A percentile compares a stretch with the other conserved stretches of the same genome.
These are phyloP conservation scores for Leccinum uliginosum DNA, from an alignment of 768 basidiomycete species.

Conservation along the genomic window DNA sequence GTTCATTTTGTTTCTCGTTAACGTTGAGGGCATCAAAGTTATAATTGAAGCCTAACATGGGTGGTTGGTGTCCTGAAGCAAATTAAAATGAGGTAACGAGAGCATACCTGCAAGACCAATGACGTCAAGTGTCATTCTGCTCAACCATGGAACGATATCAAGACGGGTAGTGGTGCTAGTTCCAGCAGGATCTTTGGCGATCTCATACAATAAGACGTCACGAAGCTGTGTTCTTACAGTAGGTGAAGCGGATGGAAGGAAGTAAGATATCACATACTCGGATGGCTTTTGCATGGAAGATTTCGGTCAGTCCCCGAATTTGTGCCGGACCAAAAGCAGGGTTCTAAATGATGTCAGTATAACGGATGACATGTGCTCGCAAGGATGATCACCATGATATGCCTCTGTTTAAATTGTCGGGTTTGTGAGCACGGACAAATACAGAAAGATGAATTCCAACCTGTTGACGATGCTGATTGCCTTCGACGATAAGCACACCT, in stretches of 20 bases:
- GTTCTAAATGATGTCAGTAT: slow-evolving; percentile 35
- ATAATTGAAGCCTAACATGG: slow-evolving; percentile 34
- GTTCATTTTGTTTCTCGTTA: slow-evolving; percentile 23
- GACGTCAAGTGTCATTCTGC: slow-evolving; percentile 34
- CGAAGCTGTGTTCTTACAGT: slow-evolving; percentile 30
- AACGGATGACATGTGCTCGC: neutral
- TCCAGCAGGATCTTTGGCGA: slow-evolving; percentile 20
- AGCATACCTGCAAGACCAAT: slow-evolving; percentile 34
- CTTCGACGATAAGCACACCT: slow-evolving; percentile 8
- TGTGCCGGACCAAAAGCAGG: slow-evolving; percentile 61
- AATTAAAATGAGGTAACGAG: neutral
- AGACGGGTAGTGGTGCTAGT: slow-evolving; percentile 8
- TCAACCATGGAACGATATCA: slow-evolving; percentile 32
- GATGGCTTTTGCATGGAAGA: slow-evolving; percentile 54
- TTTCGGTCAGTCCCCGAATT: slow-evolving; percentile 50
- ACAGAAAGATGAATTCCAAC: slow-evolving; percentile 9
- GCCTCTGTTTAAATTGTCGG: slow-evolving; percentile 5
- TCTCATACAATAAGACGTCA: slow-evolving; percentile 38
- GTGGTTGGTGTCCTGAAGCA: neutral
- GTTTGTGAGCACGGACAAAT: neutral
- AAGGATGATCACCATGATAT: slow-evolving; percentile 24
- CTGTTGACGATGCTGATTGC: slow-evolving; percentile 35
- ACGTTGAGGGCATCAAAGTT: slow-evolving; percentile 29
- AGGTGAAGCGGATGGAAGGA: neutral
- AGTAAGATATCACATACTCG: slow-evolving; percentile 31